These are phyloP conservation scores for Cladosporium phlei DNA, from an alignment of 2,329 filamentous ascomycete genomes.

Conservation along the genomic window DNA sequence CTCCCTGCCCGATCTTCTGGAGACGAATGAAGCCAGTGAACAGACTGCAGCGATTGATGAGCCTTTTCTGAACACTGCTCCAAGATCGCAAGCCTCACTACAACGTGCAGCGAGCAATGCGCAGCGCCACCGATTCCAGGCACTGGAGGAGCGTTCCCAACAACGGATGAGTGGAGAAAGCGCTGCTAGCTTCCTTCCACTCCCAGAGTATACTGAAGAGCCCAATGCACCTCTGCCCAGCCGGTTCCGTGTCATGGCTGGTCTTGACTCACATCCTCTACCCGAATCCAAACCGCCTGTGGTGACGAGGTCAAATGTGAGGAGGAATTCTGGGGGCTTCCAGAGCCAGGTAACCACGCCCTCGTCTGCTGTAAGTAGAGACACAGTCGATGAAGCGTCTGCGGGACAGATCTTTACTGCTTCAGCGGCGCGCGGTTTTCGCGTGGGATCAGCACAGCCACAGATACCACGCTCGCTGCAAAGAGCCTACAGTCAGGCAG, in stretches of 20 bases:
- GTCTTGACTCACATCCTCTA: constrained; percentile 27
- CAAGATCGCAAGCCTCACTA: constrained; percentile 30
- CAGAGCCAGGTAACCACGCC: constrained; percentile 23
- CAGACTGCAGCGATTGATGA: constrained; percentile 27
- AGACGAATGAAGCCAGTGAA: constrained; percentile 25
- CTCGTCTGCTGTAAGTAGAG: no score
- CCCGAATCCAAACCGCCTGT: constrained; percentile 16
- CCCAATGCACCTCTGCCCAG: constrained; percentile 36
- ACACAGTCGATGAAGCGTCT: no score
- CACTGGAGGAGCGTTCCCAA: constrained; percentile 50
- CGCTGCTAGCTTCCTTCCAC: constrained; percentile 76
- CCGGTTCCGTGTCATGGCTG: constrained; percentile 33
- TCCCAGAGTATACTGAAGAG: constrained; percentile 70
- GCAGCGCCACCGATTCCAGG: constrained; percentile 65
- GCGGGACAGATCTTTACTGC: no score
- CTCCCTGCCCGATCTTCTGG: constrained; percentile 31
- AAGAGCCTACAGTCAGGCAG: constrained; percentile 30
- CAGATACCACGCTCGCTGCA: constrained; percentile 26
- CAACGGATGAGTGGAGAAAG: constrained; percentile 50
- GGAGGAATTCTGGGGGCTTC: not conserved
- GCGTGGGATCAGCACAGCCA: not conserved
- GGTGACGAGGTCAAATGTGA: constrained; percentile 15
- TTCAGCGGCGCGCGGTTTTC: no score
- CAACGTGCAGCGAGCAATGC: constrained; percentile 54
- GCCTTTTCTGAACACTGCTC: constrained; percentile 32